Conservation (phyloP, 441 rosid genomes). For the Populus hybrid region DNA sequence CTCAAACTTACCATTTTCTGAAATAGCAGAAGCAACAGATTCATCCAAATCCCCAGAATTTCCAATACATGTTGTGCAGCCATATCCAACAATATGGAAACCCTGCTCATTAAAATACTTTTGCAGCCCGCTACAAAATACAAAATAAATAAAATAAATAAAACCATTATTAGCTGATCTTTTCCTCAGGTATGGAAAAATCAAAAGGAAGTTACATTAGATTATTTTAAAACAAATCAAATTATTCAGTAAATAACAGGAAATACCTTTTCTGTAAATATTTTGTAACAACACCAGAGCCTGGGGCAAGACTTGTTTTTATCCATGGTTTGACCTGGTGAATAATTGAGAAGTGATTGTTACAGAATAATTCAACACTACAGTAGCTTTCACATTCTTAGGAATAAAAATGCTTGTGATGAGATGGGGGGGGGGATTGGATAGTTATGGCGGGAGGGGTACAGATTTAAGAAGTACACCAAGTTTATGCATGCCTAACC, state of each 20-base stretch:
- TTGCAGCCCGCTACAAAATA: slow-evolving; percentile 78
- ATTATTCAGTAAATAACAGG: neutral
- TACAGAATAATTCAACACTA: slow-evolving; percentile 6
- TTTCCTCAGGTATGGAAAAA: slow-evolving; percentile 1
- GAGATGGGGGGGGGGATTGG: neutral
- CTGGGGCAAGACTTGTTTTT: slow-evolving; percentile 99
- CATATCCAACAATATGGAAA: slow-evolving; percentile 93
- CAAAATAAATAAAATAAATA: neutral
- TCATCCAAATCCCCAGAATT: slow-evolving; percentile 97
- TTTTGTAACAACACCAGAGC: slow-evolving; percentile 97
- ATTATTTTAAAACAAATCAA: slow-evolving; percentile 7
- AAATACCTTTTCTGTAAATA: slow-evolving; percentile 74
- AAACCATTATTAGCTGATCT: slow-evolving; percentile 6
- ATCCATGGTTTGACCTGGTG: slow-evolving; percentile 96
- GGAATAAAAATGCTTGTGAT: neutral
- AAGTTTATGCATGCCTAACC: slow-evolving; percentile 40
- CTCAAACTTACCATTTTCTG: slow-evolving; percentile 71
- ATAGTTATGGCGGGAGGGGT: neutral
- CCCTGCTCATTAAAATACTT: slow-evolving; percentile 81
- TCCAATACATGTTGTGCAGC: slow-evolving; percentile 99
- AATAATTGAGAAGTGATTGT: slow-evolving; percentile 17
- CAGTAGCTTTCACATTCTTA: slow-evolving; percentile 1
- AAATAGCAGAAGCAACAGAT: slow-evolving; percentile 84
- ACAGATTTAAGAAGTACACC: neutral
- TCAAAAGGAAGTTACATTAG: neutral